Percentiles rank a stretch among this genome's conserved stretches.
Conservation (phyloP, 139 green algal genomes). For the Ulvella scutata region DNA sequence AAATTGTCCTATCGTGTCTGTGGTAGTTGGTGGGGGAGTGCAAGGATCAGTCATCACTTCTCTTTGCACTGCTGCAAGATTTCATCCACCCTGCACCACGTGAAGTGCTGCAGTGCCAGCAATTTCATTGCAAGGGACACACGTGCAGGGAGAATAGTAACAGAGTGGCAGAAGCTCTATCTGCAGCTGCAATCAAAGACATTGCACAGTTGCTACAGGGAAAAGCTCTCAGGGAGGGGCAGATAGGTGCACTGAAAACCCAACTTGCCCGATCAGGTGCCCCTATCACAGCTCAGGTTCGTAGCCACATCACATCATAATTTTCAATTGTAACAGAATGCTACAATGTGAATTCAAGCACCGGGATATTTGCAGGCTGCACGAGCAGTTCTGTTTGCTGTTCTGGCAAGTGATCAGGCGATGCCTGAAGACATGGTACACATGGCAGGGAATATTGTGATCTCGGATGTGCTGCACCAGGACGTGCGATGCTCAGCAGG, state of each 20-base stretch:
- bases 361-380: not conserved
- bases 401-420: not conserved
- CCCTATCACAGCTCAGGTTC: not conserved
- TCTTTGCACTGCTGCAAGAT: no score
- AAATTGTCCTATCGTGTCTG: no score
- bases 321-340: no score
- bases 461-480: not conserved
- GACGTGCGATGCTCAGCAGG: not conserved
- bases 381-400: not conserved
- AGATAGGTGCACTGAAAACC: not conserved
- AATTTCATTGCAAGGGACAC: no score
- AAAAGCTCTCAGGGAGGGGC: not conserved
- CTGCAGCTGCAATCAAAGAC: not conserved
- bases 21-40: no score
- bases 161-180: not conserved
- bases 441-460: not conserved
- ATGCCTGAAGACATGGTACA: not conserved
- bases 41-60: no score
- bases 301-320: no score
- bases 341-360: no score
- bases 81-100: no score
- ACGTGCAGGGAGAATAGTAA: not conserved
- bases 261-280: not conserved
- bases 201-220: not conserved
- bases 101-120: no score